phyloP scores from a whole-genome alignment of 208 protist genomes.

The Acanthamoeba quina region DNA sequence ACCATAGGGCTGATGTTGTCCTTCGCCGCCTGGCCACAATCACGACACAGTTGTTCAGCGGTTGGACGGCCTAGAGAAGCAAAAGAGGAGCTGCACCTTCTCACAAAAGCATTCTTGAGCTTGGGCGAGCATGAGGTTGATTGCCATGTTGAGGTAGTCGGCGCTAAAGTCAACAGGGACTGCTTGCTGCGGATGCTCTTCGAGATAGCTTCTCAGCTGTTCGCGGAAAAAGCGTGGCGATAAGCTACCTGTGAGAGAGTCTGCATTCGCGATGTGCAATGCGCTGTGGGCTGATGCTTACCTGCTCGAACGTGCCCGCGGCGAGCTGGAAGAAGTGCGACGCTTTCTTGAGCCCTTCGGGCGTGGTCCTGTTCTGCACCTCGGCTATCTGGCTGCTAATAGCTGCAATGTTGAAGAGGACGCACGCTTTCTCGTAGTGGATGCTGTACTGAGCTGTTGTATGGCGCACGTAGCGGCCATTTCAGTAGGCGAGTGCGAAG shows the following conservation, averaged over 20 bases:
- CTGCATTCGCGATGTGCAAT: too few relatives aligned
- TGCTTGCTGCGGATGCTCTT: conserved; percentile 41
- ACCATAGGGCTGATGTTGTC: conserved; percentile 42
- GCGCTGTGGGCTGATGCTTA: neutral
- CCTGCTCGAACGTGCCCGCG: conserved; percentile 50
- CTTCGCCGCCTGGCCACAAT: neutral
- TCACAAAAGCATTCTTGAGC: conserved; percentile 65
- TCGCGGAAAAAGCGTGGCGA: neutral
- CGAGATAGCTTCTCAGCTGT: conserved; percentile 25
- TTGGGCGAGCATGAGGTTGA: conserved; percentile 54
- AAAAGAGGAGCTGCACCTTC: neutral
- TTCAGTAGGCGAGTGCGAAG: neutral
- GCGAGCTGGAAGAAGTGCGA: conserved; percentile 60
- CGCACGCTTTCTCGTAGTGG: conserved; percentile 30
- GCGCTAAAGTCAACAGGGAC: neutral
- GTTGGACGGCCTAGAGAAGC: neutral
- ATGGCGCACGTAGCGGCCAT: neutral
- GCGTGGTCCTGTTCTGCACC: conserved; percentile 41
- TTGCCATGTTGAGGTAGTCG: conserved; percentile 42
- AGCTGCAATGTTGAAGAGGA: conserved; percentile 47
- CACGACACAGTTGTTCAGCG: neutral
- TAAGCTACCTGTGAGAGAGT: neutral
- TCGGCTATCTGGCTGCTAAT: conserved; percentile 38
- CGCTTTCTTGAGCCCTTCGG: conserved; percentile 41
- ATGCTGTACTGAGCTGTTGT: conserved; percentile 13